Percentiles rank a stretch among this genome's conserved stretches.
Evolutionary conservation across 805 yeast species (phyloP).

Genomic region (Kodamaea kaohsiungensis): DNA sequence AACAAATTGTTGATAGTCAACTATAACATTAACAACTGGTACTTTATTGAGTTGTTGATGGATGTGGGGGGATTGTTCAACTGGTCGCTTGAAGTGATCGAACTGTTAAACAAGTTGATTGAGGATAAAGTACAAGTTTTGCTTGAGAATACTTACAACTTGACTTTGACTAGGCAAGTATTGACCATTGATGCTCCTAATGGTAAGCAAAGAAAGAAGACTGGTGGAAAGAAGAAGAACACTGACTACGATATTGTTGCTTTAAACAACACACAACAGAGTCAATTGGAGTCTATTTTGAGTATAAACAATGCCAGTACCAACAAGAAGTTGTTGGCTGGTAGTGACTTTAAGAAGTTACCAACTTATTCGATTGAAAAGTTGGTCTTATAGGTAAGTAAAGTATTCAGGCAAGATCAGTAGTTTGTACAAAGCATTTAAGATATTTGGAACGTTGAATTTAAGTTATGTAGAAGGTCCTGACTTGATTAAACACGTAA

Average conservation of each 20-base stretch:
- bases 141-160: conserved; percentile 42
- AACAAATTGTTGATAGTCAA: conserved; percentile 33
- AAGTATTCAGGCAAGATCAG: no score
- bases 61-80: conserved; percentile 75
- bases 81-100: conserved; percentile 55
- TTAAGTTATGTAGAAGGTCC: no score
- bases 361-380: conserved; percentile 58
- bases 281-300: conserved; percentile 36
- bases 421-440: no score
- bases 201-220: conserved; percentile 20
- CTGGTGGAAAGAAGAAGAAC: conserved; percentile 22
- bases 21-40: conserved; percentile 57
- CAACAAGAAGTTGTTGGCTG: conserved; percentile 29
- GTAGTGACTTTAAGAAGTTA: conserved; percentile 36
- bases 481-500: no score
- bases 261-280: conserved; percentile 18
- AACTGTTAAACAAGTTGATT: conserved; percentile 45
- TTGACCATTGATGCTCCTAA: conserved; percentile 28
- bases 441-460: no score
- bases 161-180: conserved; percentile 50
- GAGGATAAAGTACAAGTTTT: conserved; percentile 47
- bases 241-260: conserved; percentile 26
- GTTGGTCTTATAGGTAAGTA: conserved; percentile 32
- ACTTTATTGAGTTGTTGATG: conserved; percentile 60
- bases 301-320: conserved; percentile 29